Percentiles rank a stretch among this genome's conserved stretches.
Conservation (phyloP, 768 basidiomycete species). For the Psilocybe azurescens region DNA sequence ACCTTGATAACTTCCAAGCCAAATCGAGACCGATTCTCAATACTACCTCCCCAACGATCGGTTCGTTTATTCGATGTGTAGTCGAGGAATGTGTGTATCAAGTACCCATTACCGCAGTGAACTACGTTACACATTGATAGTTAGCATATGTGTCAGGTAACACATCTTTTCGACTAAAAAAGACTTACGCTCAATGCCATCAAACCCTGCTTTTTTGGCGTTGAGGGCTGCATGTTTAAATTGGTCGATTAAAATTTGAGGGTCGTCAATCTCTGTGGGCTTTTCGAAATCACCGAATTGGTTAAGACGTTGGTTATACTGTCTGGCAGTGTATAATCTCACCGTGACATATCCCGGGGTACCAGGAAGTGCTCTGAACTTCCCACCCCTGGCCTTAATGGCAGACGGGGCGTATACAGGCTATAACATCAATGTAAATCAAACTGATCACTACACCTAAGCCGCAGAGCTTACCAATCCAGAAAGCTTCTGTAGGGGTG, state of each 20-base stretch:
- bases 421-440: too few species aligned
- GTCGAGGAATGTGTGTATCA: constrained; percentile 57
- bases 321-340: constrained; percentile 9
- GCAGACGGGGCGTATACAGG: constrained; percentile 52
- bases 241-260: constrained; percentile 38
- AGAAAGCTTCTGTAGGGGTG: constrained; percentile 40
- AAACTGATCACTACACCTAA: too few species aligned
- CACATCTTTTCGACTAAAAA: too few species aligned
- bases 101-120: constrained; percentile 48
- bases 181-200: constrained; percentile 54
- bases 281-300: constrained; percentile 12
- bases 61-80: constrained; percentile 50
- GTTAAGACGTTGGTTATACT: too few species aligned
- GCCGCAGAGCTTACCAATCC: constrained; percentile 37
- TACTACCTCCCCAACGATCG: constrained; percentile 64
- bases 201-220: constrained; percentile 58
- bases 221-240: constrained; percentile 51
- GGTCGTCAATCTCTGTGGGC: constrained; percentile 50
- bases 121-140: constrained; percentile 28
- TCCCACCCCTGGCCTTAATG: constrained; percentile 46
- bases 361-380: constrained; percentile 44
- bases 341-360: constrained; percentile 45
- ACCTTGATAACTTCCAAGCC: constrained; percentile 57
- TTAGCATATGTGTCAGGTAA: not conserved
- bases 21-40: constrained; percentile 62